Evolutionary conservation across 2,329 filamentous ascomycete genomes (phyloP), one percentile per base, ranked within the genome.

Genomic region (Didymella glomerata): DNA sequence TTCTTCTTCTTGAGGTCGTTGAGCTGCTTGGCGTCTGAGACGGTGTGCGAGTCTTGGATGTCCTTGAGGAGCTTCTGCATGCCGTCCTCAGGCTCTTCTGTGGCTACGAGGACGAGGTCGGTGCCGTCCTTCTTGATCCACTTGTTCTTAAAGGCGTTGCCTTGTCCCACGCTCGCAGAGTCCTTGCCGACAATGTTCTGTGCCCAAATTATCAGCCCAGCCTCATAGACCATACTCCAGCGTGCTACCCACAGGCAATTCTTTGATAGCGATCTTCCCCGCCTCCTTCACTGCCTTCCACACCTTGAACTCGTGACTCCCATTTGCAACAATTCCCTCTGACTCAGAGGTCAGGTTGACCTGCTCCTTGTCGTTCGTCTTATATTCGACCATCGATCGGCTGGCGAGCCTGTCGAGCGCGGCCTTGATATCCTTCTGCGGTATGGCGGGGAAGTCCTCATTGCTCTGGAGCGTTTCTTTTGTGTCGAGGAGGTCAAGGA

Each of bases 1-100:
- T 97, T 98, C 74, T 94, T 88, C 84, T 97, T 97, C 81, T 90
- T 93, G 67, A 97, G 82, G 63, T 98, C 94, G 53, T 87, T 84
- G 27, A 97, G 78, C 34, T 88, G 83, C 79, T 96, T 96, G 50
- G 86, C 75, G 69, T 97, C 91, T 22, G 85, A 80, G 67, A 91
- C 83, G 25, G 88, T 87, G 66, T 86, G 86, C 14, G 85, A 90
- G 67, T 89, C 80, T 77, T 90, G 84, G 70, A 97, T 91, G 48
- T 84, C 84, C 73, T 88, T 83, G 59, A 99, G 84, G 68, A 92
- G 87, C 67, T 93, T 86, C 69, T 87, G 86, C 51, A 92, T 96
- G 54, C 85, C 83, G 75, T 99, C 95, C 69, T 88, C 82, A 69
- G 98, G 94, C 22, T 88, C 86, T 20, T 96, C 87, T 49, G 83